Evolutionary conservation across 106 monocot species (phyloP).

Genomic region (Agapanthus africanus): DNA sequence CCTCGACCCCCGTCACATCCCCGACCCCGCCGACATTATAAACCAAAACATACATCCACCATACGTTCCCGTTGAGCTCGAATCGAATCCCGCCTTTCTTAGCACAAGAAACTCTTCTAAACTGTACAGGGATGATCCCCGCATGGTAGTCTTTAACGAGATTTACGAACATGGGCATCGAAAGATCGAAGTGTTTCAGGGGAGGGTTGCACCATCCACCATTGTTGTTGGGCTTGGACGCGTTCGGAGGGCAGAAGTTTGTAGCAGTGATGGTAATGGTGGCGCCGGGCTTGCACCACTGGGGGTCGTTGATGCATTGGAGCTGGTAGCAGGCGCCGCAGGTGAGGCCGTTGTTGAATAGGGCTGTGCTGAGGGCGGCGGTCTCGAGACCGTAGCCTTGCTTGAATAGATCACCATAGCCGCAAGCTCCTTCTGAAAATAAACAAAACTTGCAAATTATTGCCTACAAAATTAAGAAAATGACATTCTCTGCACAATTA

Average conservation of each 20-base stretch:
- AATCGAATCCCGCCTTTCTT: slow-evolving; percentile 49
- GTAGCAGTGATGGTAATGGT: slow-evolving; percentile 37
- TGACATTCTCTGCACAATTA: no score
- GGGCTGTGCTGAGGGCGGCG: no score
- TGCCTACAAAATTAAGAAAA: no score
- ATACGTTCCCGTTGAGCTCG: slow-evolving; percentile 23
- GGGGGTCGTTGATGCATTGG: slow-evolving; percentile 18
- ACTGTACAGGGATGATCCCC: slow-evolving; percentile 33
- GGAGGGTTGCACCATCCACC: slow-evolving; percentile 63
- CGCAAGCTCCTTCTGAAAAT: slow-evolving; percentile 29
- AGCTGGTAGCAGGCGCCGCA: slow-evolving; percentile 50
- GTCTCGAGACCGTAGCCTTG: slow-evolving; percentile 36
- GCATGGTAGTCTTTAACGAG: slow-evolving; percentile 32
- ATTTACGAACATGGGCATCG: slow-evolving; percentile 37
- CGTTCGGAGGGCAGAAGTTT: slow-evolving; percentile 47
- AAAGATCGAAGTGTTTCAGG: slow-evolving; percentile 41
- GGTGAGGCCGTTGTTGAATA: no score
- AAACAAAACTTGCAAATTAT: no score
- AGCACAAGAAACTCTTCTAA: slow-evolving; percentile 29
- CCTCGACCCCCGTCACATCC: slow-evolving; percentile 30
- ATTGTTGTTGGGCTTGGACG: slow-evolving; percentile 15
- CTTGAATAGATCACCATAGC: slow-evolving; percentile 24
- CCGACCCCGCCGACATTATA: slow-evolving; percentile 50
- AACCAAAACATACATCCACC: slow-evolving; percentile 31
- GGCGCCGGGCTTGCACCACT: slow-evolving; percentile 23